These are phyloP conservation scores for Aspergillus coremiiformis DNA, from an alignment of 495 filamentous ascomycete genomes.

Conservation along the genomic window DNA sequence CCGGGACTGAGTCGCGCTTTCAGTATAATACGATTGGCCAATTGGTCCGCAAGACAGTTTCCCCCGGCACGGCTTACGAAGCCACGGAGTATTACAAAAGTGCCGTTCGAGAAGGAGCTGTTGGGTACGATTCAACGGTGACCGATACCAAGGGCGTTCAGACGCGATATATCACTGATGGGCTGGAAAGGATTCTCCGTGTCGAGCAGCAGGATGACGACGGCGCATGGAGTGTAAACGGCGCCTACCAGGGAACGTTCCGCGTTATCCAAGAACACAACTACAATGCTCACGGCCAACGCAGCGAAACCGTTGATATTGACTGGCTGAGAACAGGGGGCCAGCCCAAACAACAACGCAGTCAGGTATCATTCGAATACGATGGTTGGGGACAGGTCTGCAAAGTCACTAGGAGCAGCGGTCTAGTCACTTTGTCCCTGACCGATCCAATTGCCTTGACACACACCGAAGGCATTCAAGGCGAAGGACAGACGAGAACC, in stretches of 20 bases:
- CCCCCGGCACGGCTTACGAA: background rate
- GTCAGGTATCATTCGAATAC: background rate
- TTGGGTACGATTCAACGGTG: too few relatives aligned
- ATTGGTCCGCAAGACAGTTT: background rate
- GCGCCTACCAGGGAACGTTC: background rate
- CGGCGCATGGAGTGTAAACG: background rate
- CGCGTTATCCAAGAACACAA: conserved; percentile 4
- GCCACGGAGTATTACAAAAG: background rate
- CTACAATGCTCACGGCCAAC: conserved; percentile 3
- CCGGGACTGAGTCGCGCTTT: background rate
- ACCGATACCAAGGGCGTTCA: conserved; percentile 6
- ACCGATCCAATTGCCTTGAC: conserved; percentile 4
- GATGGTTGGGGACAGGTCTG: conserved; percentile 5
- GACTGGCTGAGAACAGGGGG: conserved; percentile 2
- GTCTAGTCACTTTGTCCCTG: background rate
- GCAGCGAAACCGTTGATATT: background rate
- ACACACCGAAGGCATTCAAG: background rate
- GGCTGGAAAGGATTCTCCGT: background rate
- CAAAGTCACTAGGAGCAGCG: background rate
- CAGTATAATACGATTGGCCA: background rate
- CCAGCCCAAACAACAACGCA: background rate
- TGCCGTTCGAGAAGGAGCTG: background rate
- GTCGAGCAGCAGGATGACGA: conserved; percentile 5
- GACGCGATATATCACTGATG: conserved; percentile 3
- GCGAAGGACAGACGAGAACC: background rate